Evolutionary conservation across 192 early-diverging fungal genomes (phyloP), one percentile per base, ranked within the genome.

Genomic region (Coemansia erecta): DNA sequence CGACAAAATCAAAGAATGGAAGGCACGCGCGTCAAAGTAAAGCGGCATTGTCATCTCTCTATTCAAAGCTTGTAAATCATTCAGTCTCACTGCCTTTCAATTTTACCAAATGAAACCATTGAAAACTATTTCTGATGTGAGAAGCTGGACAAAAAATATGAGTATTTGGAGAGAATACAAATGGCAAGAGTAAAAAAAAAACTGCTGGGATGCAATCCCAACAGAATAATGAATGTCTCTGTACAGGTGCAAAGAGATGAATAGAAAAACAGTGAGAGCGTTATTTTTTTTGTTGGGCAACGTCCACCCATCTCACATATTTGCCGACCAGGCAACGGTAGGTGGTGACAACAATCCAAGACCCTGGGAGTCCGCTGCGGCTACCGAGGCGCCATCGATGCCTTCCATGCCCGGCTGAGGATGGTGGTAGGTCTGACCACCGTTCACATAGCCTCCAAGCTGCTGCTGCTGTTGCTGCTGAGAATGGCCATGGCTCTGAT

Each of bases 1-100:
- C 46, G 87, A 93, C 46, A 83, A 86, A 40, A 65, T 92, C 24
- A 80, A 79, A 60, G 88, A 85, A n/a, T 86, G 83, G 84, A 85
- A 73, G 56, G 67, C 72, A 8, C 77, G 77, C 42, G 44, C 60
- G 3, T 23, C 40, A 52, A 77, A 61, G 28, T 77, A 64, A 41
- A 33, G 8, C 22, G 19, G 15, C 9, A 22, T 53, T 50, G 15
- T 19, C 15, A 45, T 49, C 2, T 49, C 17, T 47, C 24, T 24
- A 7, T 23, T 24, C 0, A 14, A 8, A 37, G 35, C 6, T 5
- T 37, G 8, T 37, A 37, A 37, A 37, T 37, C 35, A 37, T 37
- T 26, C 4, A 26, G 26, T 26, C 26, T 4, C 26, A 26, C n/a
- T 52, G 23, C 3, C 5, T 52, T 52, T 14, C 17, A 35, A n/a